Evolutionary conservation across 768 basidiomycete species (phyloP).

Genomic region (Tricholoma terreum): DNA sequence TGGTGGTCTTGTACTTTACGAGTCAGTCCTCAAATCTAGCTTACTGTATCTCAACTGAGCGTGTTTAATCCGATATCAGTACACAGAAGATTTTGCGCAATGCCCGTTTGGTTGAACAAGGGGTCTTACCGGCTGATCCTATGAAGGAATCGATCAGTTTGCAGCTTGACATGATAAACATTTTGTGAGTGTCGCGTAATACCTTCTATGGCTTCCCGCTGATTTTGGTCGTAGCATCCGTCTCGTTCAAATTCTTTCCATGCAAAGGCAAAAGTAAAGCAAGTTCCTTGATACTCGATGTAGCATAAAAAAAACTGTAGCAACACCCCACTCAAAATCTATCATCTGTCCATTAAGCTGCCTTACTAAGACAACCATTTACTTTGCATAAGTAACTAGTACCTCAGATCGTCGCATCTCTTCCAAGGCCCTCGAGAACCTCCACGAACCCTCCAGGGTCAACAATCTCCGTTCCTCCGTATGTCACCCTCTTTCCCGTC

Average conservation of each 20-base stretch:
- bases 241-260: conserved; percentile 73
- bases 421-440: conserved; percentile 65
- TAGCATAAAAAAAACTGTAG: neutral
- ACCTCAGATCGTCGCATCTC: conserved; percentile 23
- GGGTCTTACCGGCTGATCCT: conserved; percentile 66
- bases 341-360: neutral
- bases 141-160: conserved; percentile 75
- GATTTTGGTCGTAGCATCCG: conserved; percentile 51
- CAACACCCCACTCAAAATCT: neutral
- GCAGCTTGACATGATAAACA: conserved; percentile 87
- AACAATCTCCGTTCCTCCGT: conserved; percentile 94
- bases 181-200: conserved; percentile 54
- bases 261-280: conserved; percentile 48
- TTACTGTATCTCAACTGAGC: neutral
- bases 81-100: conserved; percentile 84
- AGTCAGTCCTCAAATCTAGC: conserved; percentile 45
- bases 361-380: neutral
- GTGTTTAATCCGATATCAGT: conserved; percentile 32
- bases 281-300: neutral
- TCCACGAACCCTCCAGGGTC: conserved; percentile 84
- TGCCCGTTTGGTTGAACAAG: conserved; percentile 69
- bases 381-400: neutral
- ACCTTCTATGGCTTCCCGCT: neutral
- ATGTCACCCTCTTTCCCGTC: conserved; percentile 82
- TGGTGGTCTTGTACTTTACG: conserved; percentile 81